Percentiles rank a stretch among this genome's conserved stretches.
Evolutionary conservation across 1,284 basidiomycete genomes (phyloP).

Genomic region (Clitocybe nebularis): DNA sequence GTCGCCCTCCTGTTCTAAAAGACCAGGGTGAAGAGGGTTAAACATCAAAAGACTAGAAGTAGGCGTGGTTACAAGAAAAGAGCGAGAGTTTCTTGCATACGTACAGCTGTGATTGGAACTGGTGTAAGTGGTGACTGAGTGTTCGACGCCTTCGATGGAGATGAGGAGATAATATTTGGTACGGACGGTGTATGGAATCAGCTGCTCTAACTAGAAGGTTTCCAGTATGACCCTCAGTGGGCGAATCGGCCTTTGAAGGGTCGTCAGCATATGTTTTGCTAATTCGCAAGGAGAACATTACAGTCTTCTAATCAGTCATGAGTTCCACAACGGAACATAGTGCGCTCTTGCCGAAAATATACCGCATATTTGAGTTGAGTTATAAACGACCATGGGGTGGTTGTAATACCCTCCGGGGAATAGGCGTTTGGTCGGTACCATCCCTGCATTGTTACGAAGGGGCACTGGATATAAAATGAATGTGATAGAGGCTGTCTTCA

Average conservation of each 20-base stretch:
- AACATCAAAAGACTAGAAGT: constrained; percentile 20
- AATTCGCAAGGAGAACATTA: constrained; percentile 40
- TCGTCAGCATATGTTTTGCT: constrained; percentile 44
- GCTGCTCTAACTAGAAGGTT: no score
- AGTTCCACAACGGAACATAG: no score
- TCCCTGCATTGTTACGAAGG: no score
- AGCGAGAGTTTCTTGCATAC: constrained; percentile 71
- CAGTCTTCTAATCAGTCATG: no score
- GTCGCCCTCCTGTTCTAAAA: constrained; percentile 39
- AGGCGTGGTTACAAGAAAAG: constrained; percentile 64
- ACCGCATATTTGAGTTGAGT: no score
- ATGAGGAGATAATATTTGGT: constrained; percentile 27
- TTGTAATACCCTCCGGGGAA: no score
- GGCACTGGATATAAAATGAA: no score
- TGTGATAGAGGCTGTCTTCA: no score
- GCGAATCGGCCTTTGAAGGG: constrained; percentile 54
- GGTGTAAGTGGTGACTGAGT: constrained; percentile 22
- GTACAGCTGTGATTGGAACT: constrained; percentile 45
- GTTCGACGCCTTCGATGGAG: constrained; percentile 17
- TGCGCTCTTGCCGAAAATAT: no score
- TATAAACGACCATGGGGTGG: no score
- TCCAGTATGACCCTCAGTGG: constrained; percentile 32
- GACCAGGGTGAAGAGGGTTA: constrained; percentile 12
- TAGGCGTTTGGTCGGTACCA: no score
- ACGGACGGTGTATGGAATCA: constrained; percentile 33